Evolutionary conservation across 2,329 filamentous ascomycete species (phyloP).

Genomic region (Pseudogymnoascus pannorum): DNA sequence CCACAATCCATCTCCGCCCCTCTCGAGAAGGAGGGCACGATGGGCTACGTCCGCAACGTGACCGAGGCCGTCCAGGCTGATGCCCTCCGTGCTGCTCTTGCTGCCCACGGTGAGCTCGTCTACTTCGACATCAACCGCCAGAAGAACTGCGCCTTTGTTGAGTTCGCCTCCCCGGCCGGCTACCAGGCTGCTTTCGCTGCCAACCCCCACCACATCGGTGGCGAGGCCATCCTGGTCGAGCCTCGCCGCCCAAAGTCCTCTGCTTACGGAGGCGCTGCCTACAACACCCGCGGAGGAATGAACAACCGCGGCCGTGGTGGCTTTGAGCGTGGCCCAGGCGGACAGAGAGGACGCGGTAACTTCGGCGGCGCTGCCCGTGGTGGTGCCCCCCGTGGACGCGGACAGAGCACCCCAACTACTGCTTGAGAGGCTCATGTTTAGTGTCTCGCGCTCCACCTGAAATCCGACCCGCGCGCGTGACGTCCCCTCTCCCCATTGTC

Average conservation of each 20-base stretch:
- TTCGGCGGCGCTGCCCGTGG: constrained; percentile 55
- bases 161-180: constrained; percentile 73
- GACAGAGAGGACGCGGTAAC: constrained; percentile 21
- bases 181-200: constrained; percentile 76
- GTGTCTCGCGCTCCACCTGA: background rate
- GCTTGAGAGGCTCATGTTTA: background rate
- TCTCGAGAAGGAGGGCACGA: constrained; percentile 66
- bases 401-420: background rate
- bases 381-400: constrained; percentile 48
- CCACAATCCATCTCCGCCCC: constrained; percentile 56
- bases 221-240: constrained; percentile 78
- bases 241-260: constrained; percentile 73
- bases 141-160: constrained; percentile 97
- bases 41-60: constrained; percentile 94
- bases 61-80: constrained; percentile 76
- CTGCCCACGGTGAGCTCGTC: constrained; percentile 62
- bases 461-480: background rate
- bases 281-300: constrained; percentile 54
- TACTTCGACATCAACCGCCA: constrained; percentile 72
- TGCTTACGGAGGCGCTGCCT: constrained; percentile 63
- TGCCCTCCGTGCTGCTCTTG: constrained; percentile 62
- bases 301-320: constrained; percentile 56
- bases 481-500: background rate
- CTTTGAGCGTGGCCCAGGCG: constrained; percentile 50
- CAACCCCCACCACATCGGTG: constrained; percentile 80